phyloP scores from a whole-genome alignment of 129 eudicot species.

The Erigeron canadensis region DNA sequence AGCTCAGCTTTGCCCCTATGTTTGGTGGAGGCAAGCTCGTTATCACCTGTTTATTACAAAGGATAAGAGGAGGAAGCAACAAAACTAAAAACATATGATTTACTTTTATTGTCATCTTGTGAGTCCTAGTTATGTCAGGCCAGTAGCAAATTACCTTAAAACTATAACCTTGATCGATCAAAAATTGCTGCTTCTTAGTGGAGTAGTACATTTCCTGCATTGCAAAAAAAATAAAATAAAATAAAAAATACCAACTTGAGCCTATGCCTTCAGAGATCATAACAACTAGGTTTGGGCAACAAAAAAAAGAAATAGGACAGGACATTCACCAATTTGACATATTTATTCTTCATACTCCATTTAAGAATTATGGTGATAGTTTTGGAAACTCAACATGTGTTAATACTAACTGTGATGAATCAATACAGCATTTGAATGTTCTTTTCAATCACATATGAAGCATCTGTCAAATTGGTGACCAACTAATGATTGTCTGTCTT shows the following conservation, averaged over 20 bases:
- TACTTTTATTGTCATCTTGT: not conserved
- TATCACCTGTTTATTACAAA: slow-evolving; percentile 48
- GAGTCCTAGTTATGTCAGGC: too few relatives aligned
- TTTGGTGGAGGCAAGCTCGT: slow-evolving; percentile 87
- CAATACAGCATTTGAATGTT: too few relatives aligned
- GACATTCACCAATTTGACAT: not conserved
- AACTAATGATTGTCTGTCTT: too few relatives aligned
- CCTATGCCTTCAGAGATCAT: not conserved
- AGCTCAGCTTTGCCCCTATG: slow-evolving; percentile 58
- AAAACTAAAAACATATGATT: not conserved
- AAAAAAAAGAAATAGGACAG: not conserved
- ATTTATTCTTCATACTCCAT: too few relatives aligned
- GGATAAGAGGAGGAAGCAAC: not conserved
- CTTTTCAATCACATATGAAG: too few relatives aligned
- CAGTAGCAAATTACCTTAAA: slow-evolving; percentile 60
- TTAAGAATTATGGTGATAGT: too few relatives aligned
- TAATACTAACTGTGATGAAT: too few relatives aligned
- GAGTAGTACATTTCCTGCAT: slow-evolving; percentile 99
- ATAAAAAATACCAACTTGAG: too few relatives aligned
- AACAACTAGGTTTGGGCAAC: too few relatives aligned
- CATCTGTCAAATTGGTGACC: too few relatives aligned
- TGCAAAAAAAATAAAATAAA: not conserved
- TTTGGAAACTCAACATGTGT: too few relatives aligned
- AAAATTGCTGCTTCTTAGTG: slow-evolving; percentile 91
- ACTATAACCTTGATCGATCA: slow-evolving; percentile 99